These are phyloP conservation scores for Besnoitia besnoiti DNA, from an alignment of 169 alveolate species.

Conservation along the genomic window DNA sequence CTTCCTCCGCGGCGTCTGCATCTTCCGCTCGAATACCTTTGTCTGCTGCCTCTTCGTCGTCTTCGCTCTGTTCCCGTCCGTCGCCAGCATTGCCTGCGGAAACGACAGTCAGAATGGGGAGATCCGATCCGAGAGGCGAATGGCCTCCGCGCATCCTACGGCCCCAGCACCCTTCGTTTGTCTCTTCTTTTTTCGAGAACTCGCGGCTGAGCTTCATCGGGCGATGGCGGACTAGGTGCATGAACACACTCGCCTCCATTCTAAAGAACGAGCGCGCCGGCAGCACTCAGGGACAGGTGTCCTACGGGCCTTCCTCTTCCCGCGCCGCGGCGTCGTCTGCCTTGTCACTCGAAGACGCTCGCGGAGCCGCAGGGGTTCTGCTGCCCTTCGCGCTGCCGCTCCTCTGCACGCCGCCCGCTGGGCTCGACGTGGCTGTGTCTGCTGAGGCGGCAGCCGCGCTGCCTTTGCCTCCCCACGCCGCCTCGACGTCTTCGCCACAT, in stretches of 20 bases:
- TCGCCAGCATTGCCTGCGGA: neutral
- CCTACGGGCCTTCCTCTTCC: neutral
- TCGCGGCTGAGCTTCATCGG: conserved; percentile 66
- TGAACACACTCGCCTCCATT: conserved; percentile 32
- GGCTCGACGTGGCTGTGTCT: neutral
- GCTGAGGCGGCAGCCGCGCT: conserved; percentile 36
- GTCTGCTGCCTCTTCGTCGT: neutral
- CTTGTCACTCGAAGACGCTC: neutral
- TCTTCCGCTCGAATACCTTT: no score
- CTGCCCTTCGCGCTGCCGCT: neutral
- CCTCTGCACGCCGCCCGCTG: neutral
- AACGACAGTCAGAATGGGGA: neutral
- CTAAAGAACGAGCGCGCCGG: conserved; percentile 39
- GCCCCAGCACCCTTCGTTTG: conserved; percentile 39
- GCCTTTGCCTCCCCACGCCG: neutral
- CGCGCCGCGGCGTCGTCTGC: neutral
- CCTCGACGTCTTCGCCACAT: conserved; percentile 37
- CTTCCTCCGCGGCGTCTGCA: neutral
- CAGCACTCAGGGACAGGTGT: neutral
- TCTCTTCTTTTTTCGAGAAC: conserved; percentile 42
- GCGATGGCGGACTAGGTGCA: conserved; percentile 52
- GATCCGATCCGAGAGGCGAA: neutral
- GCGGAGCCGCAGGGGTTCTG: neutral
- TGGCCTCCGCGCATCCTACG: neutral
- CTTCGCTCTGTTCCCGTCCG: neutral